Conservation (phyloP, 306 rosid genomes). For the Malus sieversii region DNA sequence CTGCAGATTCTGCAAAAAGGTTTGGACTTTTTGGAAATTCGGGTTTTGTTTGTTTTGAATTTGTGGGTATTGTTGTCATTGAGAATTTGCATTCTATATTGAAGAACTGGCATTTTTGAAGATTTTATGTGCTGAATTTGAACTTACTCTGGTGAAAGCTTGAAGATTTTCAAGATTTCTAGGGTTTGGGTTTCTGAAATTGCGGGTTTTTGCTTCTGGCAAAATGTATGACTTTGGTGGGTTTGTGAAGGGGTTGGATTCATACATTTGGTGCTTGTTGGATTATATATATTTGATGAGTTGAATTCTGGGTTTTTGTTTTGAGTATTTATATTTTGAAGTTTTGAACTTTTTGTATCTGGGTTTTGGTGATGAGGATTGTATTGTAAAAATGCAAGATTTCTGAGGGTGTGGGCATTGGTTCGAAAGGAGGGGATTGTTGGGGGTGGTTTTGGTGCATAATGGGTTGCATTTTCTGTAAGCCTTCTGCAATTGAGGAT, state of each 20-base stretch:
- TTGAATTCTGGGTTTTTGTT: constrained; percentile 22
- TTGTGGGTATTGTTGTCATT: constrained; percentile 5
- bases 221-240: background rate
- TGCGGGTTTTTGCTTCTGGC: constrained; percentile 4
- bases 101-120: constrained; percentile 28
- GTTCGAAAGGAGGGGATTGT: constrained; percentile 33
- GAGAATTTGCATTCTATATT: constrained; percentile 16
- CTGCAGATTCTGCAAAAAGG: constrained; percentile 3
- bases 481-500: constrained; percentile 95
- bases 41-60: constrained; percentile 9
- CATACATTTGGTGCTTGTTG: constrained; percentile 24
- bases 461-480: constrained; percentile 88
- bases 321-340: constrained; percentile 3
- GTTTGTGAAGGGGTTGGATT: constrained; percentile 20
- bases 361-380: constrained; percentile 22
- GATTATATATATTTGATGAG: constrained; percentile 15
- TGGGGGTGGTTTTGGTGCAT: constrained; percentile 37
- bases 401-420: constrained; percentile 39
- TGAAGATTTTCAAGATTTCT: constrained; percentile 32
- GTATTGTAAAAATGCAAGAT: constrained; percentile 23
- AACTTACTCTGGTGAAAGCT: constrained; percentile 12
- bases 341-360: background rate
- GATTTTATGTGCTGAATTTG: constrained; percentile 15
- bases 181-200: constrained; percentile 28
- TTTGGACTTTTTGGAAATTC: constrained; percentile 20